Conservation (phyloP, 257 asterid species). For the Solanum chmielewskii region DNA sequence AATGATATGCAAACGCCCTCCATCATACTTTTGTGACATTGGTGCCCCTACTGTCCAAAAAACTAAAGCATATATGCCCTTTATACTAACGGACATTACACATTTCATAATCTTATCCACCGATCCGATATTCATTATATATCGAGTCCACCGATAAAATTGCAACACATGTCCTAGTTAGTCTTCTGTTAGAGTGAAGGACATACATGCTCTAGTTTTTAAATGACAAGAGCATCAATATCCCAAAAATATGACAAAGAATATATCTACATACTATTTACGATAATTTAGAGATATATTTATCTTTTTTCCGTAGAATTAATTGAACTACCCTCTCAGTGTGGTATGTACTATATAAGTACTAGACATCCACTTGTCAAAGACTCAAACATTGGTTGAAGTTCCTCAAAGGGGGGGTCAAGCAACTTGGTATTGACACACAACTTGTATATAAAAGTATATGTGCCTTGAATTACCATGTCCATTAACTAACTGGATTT, state of each 20-base stretch:
- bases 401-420: background rate
- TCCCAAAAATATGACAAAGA: accelerated
- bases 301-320: too few relatives aligned
- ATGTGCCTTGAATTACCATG: background rate
- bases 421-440: background rate
- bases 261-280: accelerated
- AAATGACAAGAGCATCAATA: accelerated
- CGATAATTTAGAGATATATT: too few relatives aligned
- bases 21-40: background rate
- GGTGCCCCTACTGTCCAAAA: background rate
- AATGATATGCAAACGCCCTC: background rate
- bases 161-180: too few relatives aligned
- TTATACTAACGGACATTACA: background rate
- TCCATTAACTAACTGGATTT: background rate
- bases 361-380: background rate
- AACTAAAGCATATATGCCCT: background rate
- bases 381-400: background rate
- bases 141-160: too few relatives aligned
- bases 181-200: background rate
- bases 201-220: too few relatives aligned
- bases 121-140: background rate
- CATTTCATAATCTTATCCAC: too few relatives aligned
- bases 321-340: background rate
- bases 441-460: background rate
- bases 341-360: background rate